phyloP scores from a whole-genome alignment of 2,329 filamentous ascomycete genomes.

The Fusarium newnesense region DNA sequence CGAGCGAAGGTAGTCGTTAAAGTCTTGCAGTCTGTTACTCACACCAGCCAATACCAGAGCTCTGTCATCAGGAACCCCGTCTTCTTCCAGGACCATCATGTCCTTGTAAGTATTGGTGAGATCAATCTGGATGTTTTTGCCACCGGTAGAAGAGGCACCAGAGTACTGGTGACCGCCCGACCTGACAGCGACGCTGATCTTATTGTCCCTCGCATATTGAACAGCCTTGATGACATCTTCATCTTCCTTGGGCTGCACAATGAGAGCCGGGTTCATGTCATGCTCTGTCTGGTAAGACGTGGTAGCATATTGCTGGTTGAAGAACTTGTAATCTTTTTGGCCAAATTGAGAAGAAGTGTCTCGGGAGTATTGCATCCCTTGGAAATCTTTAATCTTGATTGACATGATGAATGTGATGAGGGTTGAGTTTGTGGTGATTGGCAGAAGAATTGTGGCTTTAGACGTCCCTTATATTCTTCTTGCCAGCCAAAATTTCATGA shows the following conservation, averaged over 20 bases:
- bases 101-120: conserved; percentile 51
- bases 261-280: conserved; percentile 56
- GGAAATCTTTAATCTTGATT: conserved; percentile 32
- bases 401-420: conserved; percentile 14
- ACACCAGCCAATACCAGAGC: conserved; percentile 53
- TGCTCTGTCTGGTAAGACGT: conserved; percentile 54
- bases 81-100: conserved; percentile 43
- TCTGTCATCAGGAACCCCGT: conserved; percentile 41
- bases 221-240: conserved; percentile 55
- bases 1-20: conserved; percentile 54
- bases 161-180: conserved; percentile 62
- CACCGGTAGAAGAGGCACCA: conserved; percentile 58
- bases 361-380: conserved; percentile 40
- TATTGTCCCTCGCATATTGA: conserved; percentile 53
- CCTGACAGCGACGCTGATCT: conserved; percentile 56
- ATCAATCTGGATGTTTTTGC: conserved; percentile 58
- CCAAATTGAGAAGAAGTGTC: conserved; percentile 14
- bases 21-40: conserved; percentile 54
- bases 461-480: background rate
- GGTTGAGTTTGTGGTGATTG: background rate
- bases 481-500: background rate
- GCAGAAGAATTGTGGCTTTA: background rate
- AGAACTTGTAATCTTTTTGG: conserved; percentile 28
- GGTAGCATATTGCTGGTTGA: conserved; percentile 55
- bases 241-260: conserved; percentile 55